phyloP scores from a whole-genome alignment of 164 flowering plant genomes.

The Protea cynaroides region DNA sequence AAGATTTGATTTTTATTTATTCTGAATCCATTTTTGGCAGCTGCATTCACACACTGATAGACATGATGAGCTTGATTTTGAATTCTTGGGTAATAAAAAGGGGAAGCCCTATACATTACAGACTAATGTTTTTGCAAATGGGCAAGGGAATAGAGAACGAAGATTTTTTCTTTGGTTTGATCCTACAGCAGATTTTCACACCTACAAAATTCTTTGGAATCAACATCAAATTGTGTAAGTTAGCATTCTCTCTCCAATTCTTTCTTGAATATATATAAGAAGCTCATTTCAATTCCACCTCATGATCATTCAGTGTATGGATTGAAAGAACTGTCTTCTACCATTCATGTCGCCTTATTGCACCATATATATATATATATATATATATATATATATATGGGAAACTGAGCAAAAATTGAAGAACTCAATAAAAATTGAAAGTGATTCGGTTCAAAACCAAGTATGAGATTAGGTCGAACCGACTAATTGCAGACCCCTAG shows the following conservation, averaged over 20 bases:
- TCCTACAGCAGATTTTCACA: conserved; percentile 50
- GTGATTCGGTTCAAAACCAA: too few relatives aligned
- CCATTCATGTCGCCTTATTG: too few relatives aligned
- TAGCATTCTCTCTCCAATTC: background rate
- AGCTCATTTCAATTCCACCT: too few relatives aligned
- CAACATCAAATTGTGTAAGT: conserved; percentile 56
- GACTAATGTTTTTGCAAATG: conserved; percentile 59
- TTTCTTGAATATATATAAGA: too few relatives aligned
- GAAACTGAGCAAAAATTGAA: too few relatives aligned
- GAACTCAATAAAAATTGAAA: too few relatives aligned
- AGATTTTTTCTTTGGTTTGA: conserved; percentile 58
- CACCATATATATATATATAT: too few relatives aligned
- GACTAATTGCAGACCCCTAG: too few relatives aligned
- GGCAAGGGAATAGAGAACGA: conserved; percentile 54
- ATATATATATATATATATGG: too few relatives aligned
- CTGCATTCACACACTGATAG: conserved; percentile 23
- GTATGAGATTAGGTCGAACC: too few relatives aligned
- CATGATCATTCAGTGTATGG: too few relatives aligned
- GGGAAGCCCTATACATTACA: conserved; percentile 49
- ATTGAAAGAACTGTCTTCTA: too few relatives aligned
- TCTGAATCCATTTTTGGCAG: conserved; percentile 23
- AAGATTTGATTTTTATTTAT: background rate
- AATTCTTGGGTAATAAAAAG: conserved; percentile 65
- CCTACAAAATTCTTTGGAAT: conserved; percentile 65
- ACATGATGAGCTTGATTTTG: conserved; percentile 77